Percentiles rank a stretch among this genome's conserved stretches.
Conservation (phyloP, 306 rosid species). For the Cicer judaicum region DNA sequence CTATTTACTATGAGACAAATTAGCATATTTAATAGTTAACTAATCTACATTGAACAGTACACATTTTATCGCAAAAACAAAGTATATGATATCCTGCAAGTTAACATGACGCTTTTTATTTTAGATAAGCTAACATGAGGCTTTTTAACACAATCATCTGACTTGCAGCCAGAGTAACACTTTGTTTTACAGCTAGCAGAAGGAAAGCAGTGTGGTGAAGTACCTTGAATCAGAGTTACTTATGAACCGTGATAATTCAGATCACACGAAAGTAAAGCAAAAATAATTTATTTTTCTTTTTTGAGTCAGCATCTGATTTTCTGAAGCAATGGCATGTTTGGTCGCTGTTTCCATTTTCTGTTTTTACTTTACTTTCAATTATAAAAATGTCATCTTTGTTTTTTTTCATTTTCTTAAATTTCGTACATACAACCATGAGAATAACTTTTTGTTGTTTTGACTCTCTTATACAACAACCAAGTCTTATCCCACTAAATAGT, state of each 20-base stretch:
- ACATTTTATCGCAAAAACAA: background rate
- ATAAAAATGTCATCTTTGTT: background rate
- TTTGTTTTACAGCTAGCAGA: slow-evolving; percentile 30
- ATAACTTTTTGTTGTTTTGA: too few species aligned
- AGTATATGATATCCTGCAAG: slow-evolving; percentile 21
- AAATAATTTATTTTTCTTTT: background rate
- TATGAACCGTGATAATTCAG: background rate
- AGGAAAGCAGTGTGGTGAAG: slow-evolving; percentile 26
- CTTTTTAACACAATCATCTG: slow-evolving; percentile 5
- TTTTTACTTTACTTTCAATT: background rate
- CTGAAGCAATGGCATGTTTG: background rate
- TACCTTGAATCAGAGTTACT: slow-evolving; percentile 16
- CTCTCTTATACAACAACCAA: too few species aligned
- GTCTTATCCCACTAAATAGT: too few species aligned
- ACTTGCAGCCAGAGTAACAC: slow-evolving; percentile 30
- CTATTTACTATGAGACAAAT: slow-evolving; percentile 15
- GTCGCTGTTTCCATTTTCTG: background rate
- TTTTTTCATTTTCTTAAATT: background rate
- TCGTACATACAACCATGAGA: background rate
- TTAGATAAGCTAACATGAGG: background rate
- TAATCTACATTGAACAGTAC: background rate
- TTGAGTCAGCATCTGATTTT: slow-evolving; percentile 9
- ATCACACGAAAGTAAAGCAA: slow-evolving; percentile 2
- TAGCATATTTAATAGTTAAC: slow-evolving; percentile 5
- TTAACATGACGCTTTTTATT: slow-evolving; percentile 17